phyloP scores from a whole-genome alignment of 371 early-diverging fungal species.

The Encephalitozoon intestinalis region DNA sequence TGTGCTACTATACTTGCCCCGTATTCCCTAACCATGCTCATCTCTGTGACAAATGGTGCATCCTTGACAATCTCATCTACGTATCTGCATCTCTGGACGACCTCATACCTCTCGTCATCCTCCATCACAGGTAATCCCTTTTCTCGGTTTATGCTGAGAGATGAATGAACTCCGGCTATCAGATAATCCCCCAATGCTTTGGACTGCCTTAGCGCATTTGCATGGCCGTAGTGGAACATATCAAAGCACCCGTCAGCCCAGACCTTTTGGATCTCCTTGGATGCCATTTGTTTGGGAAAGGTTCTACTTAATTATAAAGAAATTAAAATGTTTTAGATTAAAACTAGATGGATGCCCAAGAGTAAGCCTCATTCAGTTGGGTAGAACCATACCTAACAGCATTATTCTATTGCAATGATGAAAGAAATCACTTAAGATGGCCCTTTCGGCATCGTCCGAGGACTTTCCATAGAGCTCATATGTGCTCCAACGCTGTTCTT shows the following conservation, averaged over 20 bases:
- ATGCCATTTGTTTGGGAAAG: background rate
- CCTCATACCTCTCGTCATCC: slow-evolving; percentile 80
- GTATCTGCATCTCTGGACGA: slow-evolving; percentile 87
- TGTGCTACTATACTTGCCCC: slow-evolving; percentile 81
- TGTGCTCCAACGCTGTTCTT: slow-evolving; percentile 56
- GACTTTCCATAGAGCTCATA: slow-evolving; percentile 55
- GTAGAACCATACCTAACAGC: slow-evolving; percentile 59
- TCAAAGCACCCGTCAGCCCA: slow-evolving; percentile 79
- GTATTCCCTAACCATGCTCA: slow-evolving; percentile 71
- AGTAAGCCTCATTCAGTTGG: slow-evolving; percentile 60
- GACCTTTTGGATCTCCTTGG: slow-evolving; percentile 18
- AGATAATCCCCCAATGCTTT: slow-evolving; percentile 77
- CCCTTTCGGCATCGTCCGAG: slow-evolving; percentile 52
- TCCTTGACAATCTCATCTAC: slow-evolving; percentile 78
- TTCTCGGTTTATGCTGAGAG: slow-evolving; percentile 73
- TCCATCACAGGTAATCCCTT: slow-evolving; percentile 88
- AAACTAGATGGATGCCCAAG: slow-evolving; percentile 26
- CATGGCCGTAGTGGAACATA: slow-evolving; percentile 86
- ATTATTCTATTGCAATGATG: slow-evolving; percentile 48
- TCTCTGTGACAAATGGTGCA: slow-evolving; percentile 78
- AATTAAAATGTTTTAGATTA: slow-evolving; percentile 20
- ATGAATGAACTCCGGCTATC: slow-evolving; percentile 88
- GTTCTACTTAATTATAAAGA: background rate
- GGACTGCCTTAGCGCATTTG: slow-evolving; percentile 84
- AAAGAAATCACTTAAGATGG: slow-evolving; percentile 39